Evolutionary conservation across 2,329 filamentous ascomycete genomes (phyloP).

Genomic region (Stemphylium vesicarium): DNA sequence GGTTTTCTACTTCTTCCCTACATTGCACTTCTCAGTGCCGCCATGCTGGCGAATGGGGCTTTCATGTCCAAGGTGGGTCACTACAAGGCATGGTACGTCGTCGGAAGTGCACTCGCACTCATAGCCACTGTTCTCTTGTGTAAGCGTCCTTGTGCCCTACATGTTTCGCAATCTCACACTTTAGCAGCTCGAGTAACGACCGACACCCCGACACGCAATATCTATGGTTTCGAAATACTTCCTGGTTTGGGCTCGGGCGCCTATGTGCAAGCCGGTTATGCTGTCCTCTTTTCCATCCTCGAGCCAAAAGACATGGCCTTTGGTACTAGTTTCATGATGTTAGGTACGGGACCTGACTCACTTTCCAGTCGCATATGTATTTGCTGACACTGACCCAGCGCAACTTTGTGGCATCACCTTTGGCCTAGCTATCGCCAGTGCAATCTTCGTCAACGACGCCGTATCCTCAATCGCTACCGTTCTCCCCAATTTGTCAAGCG

Average conservation of each 20-base stretch:
- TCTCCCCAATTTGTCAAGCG: no score
- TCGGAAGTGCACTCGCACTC: not conserved
- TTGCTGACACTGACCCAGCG: no score
- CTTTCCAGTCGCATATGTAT: no score
- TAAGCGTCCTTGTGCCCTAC: constrained; percentile 7
- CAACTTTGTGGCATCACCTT: no score
- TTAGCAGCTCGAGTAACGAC: not conserved
- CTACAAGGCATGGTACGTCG: constrained; percentile 1
- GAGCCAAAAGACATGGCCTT: not conserved
- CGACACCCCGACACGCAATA: constrained; percentile 3
- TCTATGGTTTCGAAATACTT: constrained; percentile 31
- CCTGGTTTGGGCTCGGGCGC: constrained; percentile 23
- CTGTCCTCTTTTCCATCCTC: constrained; percentile 10
- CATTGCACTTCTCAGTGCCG: constrained; percentile 18
- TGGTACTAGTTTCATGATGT: not conserved
- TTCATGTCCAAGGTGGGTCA: not conserved
- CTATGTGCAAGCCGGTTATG: constrained; percentile 11
- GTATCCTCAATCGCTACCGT: no score
- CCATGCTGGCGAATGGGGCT: not conserved
- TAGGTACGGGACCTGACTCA: no score
- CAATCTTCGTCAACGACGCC: no score
- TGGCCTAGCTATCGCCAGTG: no score
- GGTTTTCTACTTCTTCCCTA: constrained; percentile 31
- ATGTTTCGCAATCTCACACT: no score
- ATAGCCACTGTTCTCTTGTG: constrained; percentile 19